Evolutionary conservation across 306 rosid genomes (phyloP).

Genomic region (Rosa multiflora): DNA sequence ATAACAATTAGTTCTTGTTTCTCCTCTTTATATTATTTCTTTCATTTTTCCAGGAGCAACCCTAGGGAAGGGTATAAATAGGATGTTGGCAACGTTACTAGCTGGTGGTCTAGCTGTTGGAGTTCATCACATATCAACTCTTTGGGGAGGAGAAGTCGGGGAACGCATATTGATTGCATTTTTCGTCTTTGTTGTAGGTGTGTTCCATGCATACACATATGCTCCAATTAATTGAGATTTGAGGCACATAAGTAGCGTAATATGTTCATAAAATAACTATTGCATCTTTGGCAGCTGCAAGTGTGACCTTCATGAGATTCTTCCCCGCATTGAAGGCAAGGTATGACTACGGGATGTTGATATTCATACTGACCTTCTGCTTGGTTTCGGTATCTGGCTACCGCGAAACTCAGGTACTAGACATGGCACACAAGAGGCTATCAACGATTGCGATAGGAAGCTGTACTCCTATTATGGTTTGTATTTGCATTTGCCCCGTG

Average conservation of each 20-base stretch:
- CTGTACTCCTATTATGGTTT: constrained; percentile 1
- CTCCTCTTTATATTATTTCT: neutral
- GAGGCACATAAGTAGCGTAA: too few species aligned
- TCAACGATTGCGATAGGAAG: constrained; percentile 19
- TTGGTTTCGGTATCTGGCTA: constrained; percentile 25
- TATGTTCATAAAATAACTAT: too few species aligned
- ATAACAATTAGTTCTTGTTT: neutral
- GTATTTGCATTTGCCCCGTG: constrained; percentile 21
- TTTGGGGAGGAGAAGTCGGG: constrained; percentile 28
- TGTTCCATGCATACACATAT: neutral
- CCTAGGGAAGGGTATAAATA: constrained; percentile 38
- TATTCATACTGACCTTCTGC: constrained; percentile 26
- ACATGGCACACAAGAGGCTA: constrained; percentile 21
- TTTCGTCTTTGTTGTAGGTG: constrained; percentile 24
- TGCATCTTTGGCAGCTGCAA: neutral
- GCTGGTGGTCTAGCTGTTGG: constrained; percentile 38
- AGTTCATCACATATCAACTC: constrained; percentile 28
- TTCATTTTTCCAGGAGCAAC: constrained; percentile 38
- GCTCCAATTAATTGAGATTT: neutral
- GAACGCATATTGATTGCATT: constrained; percentile 26
- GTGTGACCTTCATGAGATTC: constrained; percentile 24
- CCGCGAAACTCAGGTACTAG: constrained; percentile 14
- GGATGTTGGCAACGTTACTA: constrained; percentile 31
- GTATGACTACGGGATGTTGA: constrained; percentile 25
- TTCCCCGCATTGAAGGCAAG: constrained; percentile 27